phyloP scores from a whole-genome alignment of 495 filamentous ascomycete genomes.

The Neurospora sp. region DNA sequence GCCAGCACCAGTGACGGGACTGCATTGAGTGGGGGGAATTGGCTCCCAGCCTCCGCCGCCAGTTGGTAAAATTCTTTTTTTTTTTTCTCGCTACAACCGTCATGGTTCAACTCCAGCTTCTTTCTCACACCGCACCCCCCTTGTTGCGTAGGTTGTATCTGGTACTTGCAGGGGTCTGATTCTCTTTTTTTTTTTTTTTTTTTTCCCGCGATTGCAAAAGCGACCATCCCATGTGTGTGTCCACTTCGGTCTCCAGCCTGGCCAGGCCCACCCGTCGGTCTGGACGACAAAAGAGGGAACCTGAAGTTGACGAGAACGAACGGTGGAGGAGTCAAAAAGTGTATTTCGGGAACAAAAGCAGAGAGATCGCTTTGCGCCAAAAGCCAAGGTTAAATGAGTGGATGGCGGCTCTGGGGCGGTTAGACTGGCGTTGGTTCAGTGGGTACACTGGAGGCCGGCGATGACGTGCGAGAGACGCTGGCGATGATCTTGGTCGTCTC shows the following conservation, averaged over 20 bases:
- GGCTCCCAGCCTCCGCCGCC: slow-evolving; percentile 1
- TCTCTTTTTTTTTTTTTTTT: background rate
- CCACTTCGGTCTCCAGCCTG: background rate
- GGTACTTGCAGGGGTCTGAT: background rate
- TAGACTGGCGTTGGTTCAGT: background rate
- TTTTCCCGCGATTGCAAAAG: background rate
- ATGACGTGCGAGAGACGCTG: background rate
- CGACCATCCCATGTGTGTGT: background rate
- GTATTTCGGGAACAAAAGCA: background rate
- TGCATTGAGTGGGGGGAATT: background rate
- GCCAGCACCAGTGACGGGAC: background rate
- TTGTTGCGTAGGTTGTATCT: background rate
- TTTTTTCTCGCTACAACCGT: background rate
- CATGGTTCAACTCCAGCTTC: background rate
- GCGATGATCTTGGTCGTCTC: background rate
- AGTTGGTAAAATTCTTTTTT: slow-evolving; percentile 1
- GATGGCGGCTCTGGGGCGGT: background rate
- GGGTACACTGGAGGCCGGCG: background rate
- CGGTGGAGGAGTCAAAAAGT: background rate
- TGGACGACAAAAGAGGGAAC: background rate
- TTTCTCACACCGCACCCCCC: background rate
- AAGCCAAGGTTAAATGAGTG: background rate
- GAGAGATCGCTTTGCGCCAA: background rate
- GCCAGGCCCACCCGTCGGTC: background rate
- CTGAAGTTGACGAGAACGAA: background rate